A percentile compares a stretch with the other conserved stretches of the same genome.
Evolutionary conservation across 305 asterid genomes (phyloP).

Genomic region (Solanum chacoense): DNA sequence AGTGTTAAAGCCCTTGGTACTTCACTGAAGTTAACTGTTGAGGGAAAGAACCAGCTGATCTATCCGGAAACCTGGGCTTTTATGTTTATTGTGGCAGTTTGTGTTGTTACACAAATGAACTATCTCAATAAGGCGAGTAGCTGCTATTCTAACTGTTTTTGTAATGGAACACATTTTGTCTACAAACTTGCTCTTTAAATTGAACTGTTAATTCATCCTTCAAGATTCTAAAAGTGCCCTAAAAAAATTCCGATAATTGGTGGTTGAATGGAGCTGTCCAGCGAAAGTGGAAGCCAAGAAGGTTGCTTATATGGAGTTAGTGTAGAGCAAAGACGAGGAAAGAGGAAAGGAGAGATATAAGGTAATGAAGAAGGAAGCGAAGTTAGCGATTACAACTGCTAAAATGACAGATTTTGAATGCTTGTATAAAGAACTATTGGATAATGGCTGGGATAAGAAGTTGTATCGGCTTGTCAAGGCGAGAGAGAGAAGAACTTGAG

Average conservation of each 20-base stretch:
- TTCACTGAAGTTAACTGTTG: constrained; percentile 67
- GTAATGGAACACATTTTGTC: background rate
- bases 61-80: constrained; percentile 77
- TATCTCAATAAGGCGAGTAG: constrained; percentile 75
- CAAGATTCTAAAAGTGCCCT: background rate
- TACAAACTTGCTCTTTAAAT: background rate
- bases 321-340: background rate
- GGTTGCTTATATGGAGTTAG: background rate
- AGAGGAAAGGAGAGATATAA: background rate
- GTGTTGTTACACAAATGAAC: constrained; percentile 81
- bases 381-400: background rate
- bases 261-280: background rate
- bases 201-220: background rate
- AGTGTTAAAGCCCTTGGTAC: constrained; percentile 90
- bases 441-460: background rate
- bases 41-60: constrained; percentile 71
- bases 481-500: background rate
- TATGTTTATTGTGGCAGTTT: constrained; percentile 52
- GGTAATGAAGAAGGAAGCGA: background rate
- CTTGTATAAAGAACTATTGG: background rate
- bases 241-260: background rate
- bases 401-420: background rate
- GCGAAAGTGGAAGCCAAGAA: background rate
- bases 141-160: background rate
- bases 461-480: background rate